These are phyloP conservation scores for Filobasidium uniguttulatum DNA, from an alignment of 1,284 basidiomycete species.

Conservation along the genomic window DNA sequence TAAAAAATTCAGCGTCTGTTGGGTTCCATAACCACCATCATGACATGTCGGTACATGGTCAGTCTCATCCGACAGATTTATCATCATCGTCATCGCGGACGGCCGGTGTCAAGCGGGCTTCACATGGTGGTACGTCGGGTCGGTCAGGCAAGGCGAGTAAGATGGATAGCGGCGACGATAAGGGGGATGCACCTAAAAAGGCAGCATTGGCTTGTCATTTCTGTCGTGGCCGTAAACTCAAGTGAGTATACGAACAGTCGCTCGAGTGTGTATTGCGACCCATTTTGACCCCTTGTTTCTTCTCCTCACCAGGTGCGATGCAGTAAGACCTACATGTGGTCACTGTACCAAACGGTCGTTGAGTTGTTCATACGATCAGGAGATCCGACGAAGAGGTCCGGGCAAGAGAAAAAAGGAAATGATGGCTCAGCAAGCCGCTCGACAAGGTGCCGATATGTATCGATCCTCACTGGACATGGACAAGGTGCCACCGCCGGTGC, in stretches of 20 bases:
- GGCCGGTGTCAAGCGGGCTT: background rate
- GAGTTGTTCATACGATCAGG: constrained; percentile 34
- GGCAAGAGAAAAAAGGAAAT: constrained; percentile 36
- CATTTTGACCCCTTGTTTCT: background rate
- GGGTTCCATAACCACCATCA: too few relatives aligned
- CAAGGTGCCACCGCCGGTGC: too few relatives aligned
- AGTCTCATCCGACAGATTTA: background rate
- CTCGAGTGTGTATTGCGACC: background rate
- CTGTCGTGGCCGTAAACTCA: constrained; percentile 36
- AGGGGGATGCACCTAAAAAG: constrained; percentile 22
- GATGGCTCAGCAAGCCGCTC: background rate
- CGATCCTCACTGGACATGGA: too few relatives aligned
- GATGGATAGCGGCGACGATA: background rate
- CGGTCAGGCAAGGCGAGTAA: background rate
- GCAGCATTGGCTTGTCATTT: constrained; percentile 37
- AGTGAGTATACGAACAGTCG: constrained; percentile 23
- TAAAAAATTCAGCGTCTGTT: background rate
- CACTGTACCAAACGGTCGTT: constrained; percentile 33
- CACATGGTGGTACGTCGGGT: background rate
- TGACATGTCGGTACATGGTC: background rate
- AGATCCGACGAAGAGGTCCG: constrained; percentile 37
- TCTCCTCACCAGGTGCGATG: constrained; percentile 30
- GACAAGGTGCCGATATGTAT: background rate
- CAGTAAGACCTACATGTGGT: constrained; percentile 31
- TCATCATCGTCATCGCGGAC: background rate